Evolutionary conservation across 495 filamentous ascomycete genomes (phyloP).

Genomic region (Tuber aestivum): DNA sequence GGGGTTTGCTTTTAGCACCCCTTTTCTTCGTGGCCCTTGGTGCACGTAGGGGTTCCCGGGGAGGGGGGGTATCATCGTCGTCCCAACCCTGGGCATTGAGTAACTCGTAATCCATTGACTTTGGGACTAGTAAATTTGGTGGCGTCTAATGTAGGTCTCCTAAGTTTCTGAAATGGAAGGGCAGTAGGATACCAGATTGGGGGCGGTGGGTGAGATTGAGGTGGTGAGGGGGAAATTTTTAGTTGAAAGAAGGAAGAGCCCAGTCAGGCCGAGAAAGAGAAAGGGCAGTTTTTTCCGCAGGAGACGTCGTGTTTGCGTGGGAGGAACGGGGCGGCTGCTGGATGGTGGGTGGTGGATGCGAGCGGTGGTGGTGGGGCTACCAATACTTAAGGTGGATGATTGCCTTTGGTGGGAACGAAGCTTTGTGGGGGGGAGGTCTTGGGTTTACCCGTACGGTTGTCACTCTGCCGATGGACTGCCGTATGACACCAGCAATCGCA

Average conservation of each 20-base stretch:
- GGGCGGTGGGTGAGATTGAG: background rate
- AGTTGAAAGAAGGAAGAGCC: background rate
- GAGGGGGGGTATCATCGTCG: conserved; percentile 9
- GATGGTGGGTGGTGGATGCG: background rate
- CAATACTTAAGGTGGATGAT: background rate
- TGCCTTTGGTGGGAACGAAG: background rate
- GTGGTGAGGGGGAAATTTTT: background rate
- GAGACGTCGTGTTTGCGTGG: background rate
- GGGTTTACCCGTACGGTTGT: too few species aligned
- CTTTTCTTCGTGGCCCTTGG: conserved; percentile 9
- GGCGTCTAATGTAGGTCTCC: background rate
- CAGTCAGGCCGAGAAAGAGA: background rate
- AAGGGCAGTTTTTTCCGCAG: background rate
- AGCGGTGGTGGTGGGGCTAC: background rate
- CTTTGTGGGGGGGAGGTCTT: background rate
- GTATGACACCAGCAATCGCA: too few species aligned
- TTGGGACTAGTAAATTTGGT: background rate
- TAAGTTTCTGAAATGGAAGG: background rate
- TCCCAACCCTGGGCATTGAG: conserved; percentile 24
- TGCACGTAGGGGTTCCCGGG: conserved; percentile 11
- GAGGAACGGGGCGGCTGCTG: background rate
- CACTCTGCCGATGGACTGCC: too few species aligned
- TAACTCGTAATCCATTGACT: conserved; percentile 28
- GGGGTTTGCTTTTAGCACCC: conserved; percentile 3
- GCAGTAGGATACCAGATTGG: background rate